A percentile compares a stretch with the other conserved stretches of the same genome.
Conservation (phyloP, 2,329 filamentous ascomycete species). For the Aspergillus sojae region DNA sequence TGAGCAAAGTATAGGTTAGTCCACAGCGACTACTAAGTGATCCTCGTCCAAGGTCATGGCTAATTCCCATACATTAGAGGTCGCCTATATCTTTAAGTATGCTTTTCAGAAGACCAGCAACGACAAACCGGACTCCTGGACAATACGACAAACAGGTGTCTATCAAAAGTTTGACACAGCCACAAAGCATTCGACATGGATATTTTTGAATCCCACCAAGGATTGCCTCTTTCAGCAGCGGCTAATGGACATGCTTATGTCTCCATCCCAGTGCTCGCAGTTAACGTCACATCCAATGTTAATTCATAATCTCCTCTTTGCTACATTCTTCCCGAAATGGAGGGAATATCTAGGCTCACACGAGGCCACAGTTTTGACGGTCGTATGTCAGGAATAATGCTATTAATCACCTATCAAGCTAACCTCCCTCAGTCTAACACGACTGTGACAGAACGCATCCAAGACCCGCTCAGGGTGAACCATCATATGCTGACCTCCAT, state of each 20-base stretch:
- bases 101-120: slow-evolving; percentile 26
- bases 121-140: slow-evolving; percentile 27
- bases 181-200: slow-evolving; percentile 25
- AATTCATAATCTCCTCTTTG: slow-evolving; percentile 31
- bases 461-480: slow-evolving; percentile 20
- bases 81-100: slow-evolving; percentile 34
- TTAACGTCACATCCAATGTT: slow-evolving; percentile 23
- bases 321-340: slow-evolving; percentile 33
- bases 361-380: slow-evolving; percentile 26
- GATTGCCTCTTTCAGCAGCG: slow-evolving; percentile 20
- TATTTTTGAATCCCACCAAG: slow-evolving; percentile 29
- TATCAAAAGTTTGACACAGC: slow-evolving; percentile 31
- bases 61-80: slow-evolving; percentile 16
- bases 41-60: background rate
- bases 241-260: slow-evolving; percentile 15
- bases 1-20: slow-evolving; percentile 21
- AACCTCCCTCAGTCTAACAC: slow-evolving; percentile 16
- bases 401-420: background rate
- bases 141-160: slow-evolving; percentile 35
- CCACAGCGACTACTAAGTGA: background rate
- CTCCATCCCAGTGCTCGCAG: slow-evolving; percentile 10
- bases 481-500: slow-evolving; percentile 22
- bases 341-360: slow-evolving; percentile 30
- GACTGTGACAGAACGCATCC: slow-evolving; percentile 7
- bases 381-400: slow-evolving; percentile 15